Evolutionary conservation across 2,329 filamentous ascomycete genomes (phyloP), one percentile per base, ranked within the genome.

Genomic region (Colletotrichum destructivum): DNA sequence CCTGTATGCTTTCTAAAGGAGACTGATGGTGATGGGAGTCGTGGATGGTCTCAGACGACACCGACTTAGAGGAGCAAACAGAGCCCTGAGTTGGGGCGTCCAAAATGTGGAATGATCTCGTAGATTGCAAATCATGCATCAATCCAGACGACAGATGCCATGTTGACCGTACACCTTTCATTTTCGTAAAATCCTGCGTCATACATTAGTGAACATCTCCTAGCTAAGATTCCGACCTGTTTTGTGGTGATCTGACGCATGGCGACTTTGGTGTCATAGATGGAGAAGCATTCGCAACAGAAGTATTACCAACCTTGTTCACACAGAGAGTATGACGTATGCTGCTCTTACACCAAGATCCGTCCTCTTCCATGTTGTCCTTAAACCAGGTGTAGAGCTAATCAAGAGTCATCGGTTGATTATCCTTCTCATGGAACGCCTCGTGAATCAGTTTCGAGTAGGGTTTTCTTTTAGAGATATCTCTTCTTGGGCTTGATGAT

Each of bases 321-420:
- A 54, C 51, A 54, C 23, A 54, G 21, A 54, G 51, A 31, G 51
- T 54, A 16, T 54, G 51, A 13, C 51, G 51, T 12, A 54, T 54
- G 51, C 51, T 54, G 51, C 51, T 54, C 51, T 54, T 54, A 31
- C 11, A 13, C 51, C 51, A 54, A 31, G 23, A 16, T 13, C 16
- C 51, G 21, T 23, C 23, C 12, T 54, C 51, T 6, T 54, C 21
- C 51, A 54, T 54, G 21, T 54, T 12, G 51, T 12, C 12, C 16
- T 54, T 31, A 16, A 54, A 54, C 51, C 51, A 54, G 21, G 12
- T 16, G 51, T 54, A 54, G 26, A 54, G 51, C 15, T 54, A 23
- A 31, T 54, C 16, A 16, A 54, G 51, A 54, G 11, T 54, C 51
- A 54, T 54, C 15, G 51, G 51, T 54, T 54, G 21, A n/a, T 47